Percentiles rank a stretch among this genome's conserved stretches.
These are phyloP conservation scores for Anethum foeniculum DNA, from an alignment of 140 eudicot genomes.

Conservation along the genomic window DNA sequence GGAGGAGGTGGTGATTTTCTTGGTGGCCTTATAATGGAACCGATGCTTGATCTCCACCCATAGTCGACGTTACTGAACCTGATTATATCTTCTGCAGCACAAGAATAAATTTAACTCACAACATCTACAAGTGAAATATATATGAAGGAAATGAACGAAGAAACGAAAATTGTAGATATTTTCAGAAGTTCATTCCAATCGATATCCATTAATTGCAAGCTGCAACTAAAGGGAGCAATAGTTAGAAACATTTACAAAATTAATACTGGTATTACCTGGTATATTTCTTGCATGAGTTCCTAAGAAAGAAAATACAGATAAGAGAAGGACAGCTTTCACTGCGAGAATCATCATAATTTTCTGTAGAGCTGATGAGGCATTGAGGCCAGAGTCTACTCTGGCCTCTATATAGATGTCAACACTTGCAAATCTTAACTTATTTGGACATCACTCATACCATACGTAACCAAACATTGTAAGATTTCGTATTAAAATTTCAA, in stretches of 20 bases:
- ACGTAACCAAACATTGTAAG: background rate
- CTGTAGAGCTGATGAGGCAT: background rate
- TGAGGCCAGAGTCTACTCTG: background rate
- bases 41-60: background rate
- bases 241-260: background rate
- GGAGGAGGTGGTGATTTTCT: slow-evolving; percentile 3
- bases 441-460: background rate
- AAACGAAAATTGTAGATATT: too few relatives aligned
- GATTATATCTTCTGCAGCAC: background rate
- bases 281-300: slow-evolving; percentile 7
- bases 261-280: slow-evolving; percentile 1
- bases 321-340: background rate
- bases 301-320: background rate
- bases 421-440: background rate
- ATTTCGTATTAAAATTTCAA: background rate
- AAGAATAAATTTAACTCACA: background rate
- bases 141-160: background rate
- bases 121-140: background rate
- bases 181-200: background rate
- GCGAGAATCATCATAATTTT: background rate
- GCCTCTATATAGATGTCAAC: background rate
- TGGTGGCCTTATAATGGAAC: background rate
- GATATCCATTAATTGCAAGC: too few relatives aligned
- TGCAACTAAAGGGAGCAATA: background rate
- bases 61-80: background rate